Evolutionary conservation across 2,329 filamentous ascomycete genomes (phyloP).

Genomic region (Aurifilum marmelostoma): DNA sequence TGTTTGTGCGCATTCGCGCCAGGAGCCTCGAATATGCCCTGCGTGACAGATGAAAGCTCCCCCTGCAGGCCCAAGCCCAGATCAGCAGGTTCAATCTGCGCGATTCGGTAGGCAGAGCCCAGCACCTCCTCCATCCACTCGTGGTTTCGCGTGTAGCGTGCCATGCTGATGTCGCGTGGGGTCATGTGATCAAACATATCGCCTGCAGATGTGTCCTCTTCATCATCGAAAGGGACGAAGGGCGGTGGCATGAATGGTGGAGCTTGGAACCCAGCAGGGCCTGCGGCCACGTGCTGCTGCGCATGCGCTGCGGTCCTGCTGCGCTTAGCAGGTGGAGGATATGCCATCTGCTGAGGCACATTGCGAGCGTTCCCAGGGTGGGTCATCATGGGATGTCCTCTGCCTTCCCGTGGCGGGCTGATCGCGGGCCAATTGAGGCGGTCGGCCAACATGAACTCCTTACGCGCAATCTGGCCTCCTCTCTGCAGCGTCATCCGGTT

Average conservation of each 20-base stretch:
- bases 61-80: constrained; percentile 85
- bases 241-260: constrained; percentile 7
- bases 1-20: constrained; percentile 51
- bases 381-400: constrained; percentile 56
- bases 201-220: constrained; percentile 84
- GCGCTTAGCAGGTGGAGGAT: constrained; percentile 62
- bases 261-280: constrained; percentile 12
- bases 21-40: constrained; percentile 78
- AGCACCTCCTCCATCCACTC: constrained; percentile 99
- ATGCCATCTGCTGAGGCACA: constrained; percentile 65
- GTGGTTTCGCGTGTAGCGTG: constrained; percentile 90
- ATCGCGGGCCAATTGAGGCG: constrained; percentile 88
- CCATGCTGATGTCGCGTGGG: constrained; percentile 84
- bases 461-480: constrained; percentile 81
- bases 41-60: constrained; percentile 78
- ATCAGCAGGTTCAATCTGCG: constrained; percentile 84
- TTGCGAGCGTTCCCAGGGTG: constrained; percentile 49
- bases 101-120: constrained; percentile 83
- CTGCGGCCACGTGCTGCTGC: constrained; percentile 40
- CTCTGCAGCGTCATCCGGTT: constrained; percentile 68
- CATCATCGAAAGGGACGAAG: constrained; percentile 68
- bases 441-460: constrained; percentile 94
- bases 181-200: constrained; percentile 91
- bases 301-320: constrained; percentile 50
- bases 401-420: constrained; percentile 63